Percentiles rank a stretch among this genome's conserved stretches.
Evolutionary conservation across 495 filamentous ascomycete genomes (phyloP).

Genomic region (Trichoderma asperelloides): DNA sequence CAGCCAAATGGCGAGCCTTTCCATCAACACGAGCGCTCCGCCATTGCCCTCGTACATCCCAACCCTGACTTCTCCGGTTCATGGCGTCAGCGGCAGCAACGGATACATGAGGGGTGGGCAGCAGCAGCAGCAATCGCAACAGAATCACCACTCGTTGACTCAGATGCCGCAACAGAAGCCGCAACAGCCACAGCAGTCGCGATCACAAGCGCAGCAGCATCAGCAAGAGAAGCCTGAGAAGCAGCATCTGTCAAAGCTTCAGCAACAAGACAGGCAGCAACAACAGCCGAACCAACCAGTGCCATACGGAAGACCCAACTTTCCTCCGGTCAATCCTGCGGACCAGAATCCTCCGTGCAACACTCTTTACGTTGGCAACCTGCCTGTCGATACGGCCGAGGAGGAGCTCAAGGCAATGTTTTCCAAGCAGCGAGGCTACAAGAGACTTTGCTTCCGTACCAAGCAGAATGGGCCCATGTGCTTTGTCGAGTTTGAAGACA

Average conservation of each 20-base stretch:
- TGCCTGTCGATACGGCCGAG: conserved; percentile 88
- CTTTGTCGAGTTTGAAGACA: conserved; percentile 96
- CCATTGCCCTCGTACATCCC: conserved; percentile 38
- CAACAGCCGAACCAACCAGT: conserved; percentile 27
- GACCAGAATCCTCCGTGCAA: conserved; percentile 98
- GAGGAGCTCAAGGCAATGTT: conserved; percentile 95
- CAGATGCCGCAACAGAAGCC: neutral
- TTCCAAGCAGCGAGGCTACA: conserved; percentile 90
- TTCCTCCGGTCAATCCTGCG: conserved; percentile 86
- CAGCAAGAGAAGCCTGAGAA: neutral
- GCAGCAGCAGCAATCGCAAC: neutral
- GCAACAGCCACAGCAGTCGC: neutral
- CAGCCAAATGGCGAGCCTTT: conserved; percentile 60
- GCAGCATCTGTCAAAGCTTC: neutral
- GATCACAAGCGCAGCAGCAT: neutral
- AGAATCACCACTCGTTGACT: neutral
- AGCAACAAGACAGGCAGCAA: neutral
- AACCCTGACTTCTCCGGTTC: conserved; percentile 45
- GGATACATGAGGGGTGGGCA: conserved; percentile 42
- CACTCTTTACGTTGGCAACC: conserved; percentile 93
- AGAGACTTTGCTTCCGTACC: conserved; percentile 91
- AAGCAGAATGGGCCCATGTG: conserved; percentile 99
- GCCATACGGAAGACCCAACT: conserved; percentile 57
- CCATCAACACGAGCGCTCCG: conserved; percentile 57
- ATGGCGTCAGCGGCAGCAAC: conserved; percentile 35